A percentile compares a stretch with the other conserved stretches of the same genome.
Conservation (phyloP, 2,329 filamentous ascomycete genomes). For the Keithomyces neogunnii region DNA sequence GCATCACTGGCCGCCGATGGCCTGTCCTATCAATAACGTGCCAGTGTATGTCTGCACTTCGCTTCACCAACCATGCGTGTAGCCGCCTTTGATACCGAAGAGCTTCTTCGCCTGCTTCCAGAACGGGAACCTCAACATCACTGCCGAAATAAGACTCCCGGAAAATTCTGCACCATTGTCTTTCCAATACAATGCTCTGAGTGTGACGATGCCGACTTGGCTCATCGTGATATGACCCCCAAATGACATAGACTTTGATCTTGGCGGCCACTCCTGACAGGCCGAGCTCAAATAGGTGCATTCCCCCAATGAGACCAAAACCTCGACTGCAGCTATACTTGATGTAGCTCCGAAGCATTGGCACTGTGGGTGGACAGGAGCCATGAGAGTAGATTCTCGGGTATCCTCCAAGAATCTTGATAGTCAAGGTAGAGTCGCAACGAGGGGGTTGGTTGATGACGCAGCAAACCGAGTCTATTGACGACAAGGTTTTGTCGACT, state of each 20-base stretch:
- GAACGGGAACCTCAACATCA: not conserved
- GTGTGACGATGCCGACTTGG: not conserved
- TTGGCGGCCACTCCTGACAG: not conserved
- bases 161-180: not conserved
- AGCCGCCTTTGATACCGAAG: not conserved
- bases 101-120: not conserved
- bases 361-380: not conserved
- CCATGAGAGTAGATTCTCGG: not conserved
- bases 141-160: not conserved
- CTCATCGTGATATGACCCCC: not conserved
- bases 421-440: not conserved
- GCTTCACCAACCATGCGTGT: not conserved
- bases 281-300: not conserved
- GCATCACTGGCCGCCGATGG: not conserved
- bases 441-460: not conserved
- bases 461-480: not conserved
- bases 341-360: not conserved
- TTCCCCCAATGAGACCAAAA: not conserved
- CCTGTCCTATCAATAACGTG: not conserved
- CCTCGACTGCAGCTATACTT: not conserved
- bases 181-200: not conserved
- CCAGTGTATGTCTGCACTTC: not conserved
- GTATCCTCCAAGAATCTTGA: not conserved
- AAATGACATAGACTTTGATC: not conserved
- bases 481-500: not conserved